phyloP scores from a whole-genome alignment of 176 grass and related monocot species.

The Puccinellia tenuiflora region DNA sequence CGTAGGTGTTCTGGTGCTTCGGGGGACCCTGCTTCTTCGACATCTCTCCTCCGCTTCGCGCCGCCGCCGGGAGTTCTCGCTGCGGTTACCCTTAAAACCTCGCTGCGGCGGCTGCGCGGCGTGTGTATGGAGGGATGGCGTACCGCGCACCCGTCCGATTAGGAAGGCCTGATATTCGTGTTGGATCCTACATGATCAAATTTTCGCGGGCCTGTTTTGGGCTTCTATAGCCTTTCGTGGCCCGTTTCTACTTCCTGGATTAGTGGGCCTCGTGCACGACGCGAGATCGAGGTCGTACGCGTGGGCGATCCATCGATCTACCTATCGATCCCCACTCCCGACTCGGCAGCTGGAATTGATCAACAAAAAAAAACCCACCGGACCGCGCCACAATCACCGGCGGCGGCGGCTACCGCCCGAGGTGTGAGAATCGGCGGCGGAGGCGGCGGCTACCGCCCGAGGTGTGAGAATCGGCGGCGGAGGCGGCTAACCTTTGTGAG shows the following conservation, averaged over 20 bases:
- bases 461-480: neutral
- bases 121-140: neutral
- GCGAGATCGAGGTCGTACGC: no score
- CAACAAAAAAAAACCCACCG: neutral
- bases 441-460: neutral
- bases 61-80: slow-evolving; percentile 21
- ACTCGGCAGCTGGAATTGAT: neutral
- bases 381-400: neutral
- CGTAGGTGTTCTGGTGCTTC: slow-evolving; percentile 90
- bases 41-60: slow-evolving; percentile 34
- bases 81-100: slow-evolving; percentile 20
- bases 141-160: slow-evolving; percentile 15
- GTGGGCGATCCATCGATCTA: neutral
- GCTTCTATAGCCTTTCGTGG: no score
- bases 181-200: neutral
- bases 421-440: no score
- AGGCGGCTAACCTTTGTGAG: neutral
- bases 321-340: neutral
- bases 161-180: neutral
- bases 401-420: no score
- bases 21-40: slow-evolving; percentile 74
- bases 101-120: neutral
- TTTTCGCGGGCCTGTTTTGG: no score
- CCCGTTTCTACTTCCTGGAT: no score
- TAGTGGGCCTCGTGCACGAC: no score